Base-by-base conservation (phyloP, 164 flowering plant genomes). In the Chloranthus sessilifolius region DNA sequence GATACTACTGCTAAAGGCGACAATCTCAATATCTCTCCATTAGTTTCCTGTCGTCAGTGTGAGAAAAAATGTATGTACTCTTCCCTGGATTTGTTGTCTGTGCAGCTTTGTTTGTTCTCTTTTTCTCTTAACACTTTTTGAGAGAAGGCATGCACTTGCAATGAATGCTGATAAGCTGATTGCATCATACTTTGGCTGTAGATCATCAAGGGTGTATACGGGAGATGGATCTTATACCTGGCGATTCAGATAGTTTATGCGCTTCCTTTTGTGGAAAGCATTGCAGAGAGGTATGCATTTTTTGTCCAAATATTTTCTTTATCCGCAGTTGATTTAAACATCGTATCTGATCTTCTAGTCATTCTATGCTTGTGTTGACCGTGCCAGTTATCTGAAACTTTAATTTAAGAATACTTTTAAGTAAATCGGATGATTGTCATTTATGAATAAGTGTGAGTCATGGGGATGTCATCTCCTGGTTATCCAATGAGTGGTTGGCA, bases 31-130 rank as follows among this genome's bases (percentile, higher is more conserved):
- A 37, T 15, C 36, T 46, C 36, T 51, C 47, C 49, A 46, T 65
- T 89, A 25, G 60, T 35, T 17, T 62, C 59, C 37, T 94, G 99
- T 70, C 55, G 48, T 60, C 63, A 81, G 54, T 94, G 99, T 66
- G 84, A 79, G 69, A 56, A 58, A 64, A 82, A 81, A 80, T 82
- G 94, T 85, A 74, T 23, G 31, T 59, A 22, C 25, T 21, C 14
- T 36, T 24, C 38, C 5, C 17, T 23, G 11, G 9, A 17, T 38
- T 28, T 34, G 15, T 42, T 29, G 26, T 34, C 4, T 6, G 16
- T 17, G 5, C 26, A 11, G 19, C 40, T 15, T 51, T 23, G 15
- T 27, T 16, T 7, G 2, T 39, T 12, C 5, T 16, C n/a, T n/a
- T n/a, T 65, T 44, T 9, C 12, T 10, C 30, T 7, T 15, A 12